These are phyloP conservation scores for Scolecobasidium constrictum DNA, from an alignment of 2,329 filamentous ascomycete species.

Conservation along the genomic window DNA sequence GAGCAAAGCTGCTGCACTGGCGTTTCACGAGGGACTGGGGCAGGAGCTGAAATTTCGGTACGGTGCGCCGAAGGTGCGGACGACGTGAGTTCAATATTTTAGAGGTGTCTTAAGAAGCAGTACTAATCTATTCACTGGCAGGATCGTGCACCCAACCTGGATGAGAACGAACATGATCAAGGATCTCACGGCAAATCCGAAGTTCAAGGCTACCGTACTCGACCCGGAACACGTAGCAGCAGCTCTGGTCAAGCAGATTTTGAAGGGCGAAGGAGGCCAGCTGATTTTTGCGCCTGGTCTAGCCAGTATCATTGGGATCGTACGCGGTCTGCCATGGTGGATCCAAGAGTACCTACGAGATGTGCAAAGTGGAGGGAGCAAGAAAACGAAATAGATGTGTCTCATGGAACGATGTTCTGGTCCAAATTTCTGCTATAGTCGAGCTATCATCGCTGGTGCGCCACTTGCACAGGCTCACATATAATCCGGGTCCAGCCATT, in stretches of 20 bases:
- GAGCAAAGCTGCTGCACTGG: conserved; percentile 53
- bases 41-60: conserved; percentile 40
- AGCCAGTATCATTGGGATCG: conserved; percentile 1
- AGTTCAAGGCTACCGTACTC: conserved; percentile 42
- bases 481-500: too few species aligned
- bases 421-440: too few species aligned
- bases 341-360: conserved; percentile 44
- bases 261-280: conserved; percentile 46
- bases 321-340: conserved; percentile 51
- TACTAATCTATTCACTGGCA: too few species aligned
- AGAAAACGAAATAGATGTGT: too few species aligned
- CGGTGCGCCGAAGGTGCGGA: conserved; percentile 51
- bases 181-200: conserved; percentile 39
- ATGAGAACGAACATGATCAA: conserved; percentile 48
- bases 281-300: conserved; percentile 40
- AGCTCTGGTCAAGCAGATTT: conserved; percentile 48
- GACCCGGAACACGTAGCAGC: conserved; percentile 54
- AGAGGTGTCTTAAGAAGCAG: too few species aligned
- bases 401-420: too few species aligned
- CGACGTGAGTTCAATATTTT: conserved; percentile 28
- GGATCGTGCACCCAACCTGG: conserved; percentile 51
- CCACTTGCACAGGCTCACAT: too few species aligned
- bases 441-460: too few species aligned
- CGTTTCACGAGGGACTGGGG: conserved; percentile 54
- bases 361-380: too few species aligned